Conservation (phyloP, 2,329 filamentous ascomycete species). For the Sarocladium oryzae region DNA sequence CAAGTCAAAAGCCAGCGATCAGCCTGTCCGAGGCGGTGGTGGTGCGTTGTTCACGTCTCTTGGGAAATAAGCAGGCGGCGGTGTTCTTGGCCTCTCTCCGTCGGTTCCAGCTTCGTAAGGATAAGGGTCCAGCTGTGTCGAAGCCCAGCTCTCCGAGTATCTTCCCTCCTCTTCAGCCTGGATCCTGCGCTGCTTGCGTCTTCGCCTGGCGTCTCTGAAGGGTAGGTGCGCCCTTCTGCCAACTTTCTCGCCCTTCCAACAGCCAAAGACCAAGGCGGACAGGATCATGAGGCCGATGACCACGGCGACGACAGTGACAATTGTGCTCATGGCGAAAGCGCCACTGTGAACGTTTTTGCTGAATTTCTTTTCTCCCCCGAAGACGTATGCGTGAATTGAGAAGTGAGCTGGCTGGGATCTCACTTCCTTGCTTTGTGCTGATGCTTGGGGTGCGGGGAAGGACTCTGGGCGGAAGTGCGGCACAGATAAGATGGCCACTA, state of each 20-base stretch:
- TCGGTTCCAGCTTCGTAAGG: neutral
- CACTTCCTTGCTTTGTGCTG: too few relatives aligned
- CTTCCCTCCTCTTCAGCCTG: neutral
- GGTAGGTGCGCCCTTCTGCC: neutral
- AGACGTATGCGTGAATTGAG: neutral
- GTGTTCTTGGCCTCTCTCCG: neutral
- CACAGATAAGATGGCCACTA: neutral
- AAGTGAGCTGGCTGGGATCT: neutral
- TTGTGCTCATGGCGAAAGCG: neutral
- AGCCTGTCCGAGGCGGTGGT: neutral
- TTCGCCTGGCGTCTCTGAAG: neutral
- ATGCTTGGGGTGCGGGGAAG: conserved; percentile 5
- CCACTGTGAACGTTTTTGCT: neutral
- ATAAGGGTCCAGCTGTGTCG: neutral
- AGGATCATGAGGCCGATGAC: neutral
- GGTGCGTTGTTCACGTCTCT: neutral
- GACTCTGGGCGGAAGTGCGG: neutral
- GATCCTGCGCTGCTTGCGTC: neutral
- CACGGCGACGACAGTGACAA: neutral
- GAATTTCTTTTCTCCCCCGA: too few relatives aligned
- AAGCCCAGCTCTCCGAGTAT: conserved; percentile 1
- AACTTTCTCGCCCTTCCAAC: conserved; percentile 7
- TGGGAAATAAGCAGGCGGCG: conserved; percentile 2
- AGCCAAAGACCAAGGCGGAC: neutral
- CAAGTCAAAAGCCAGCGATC: too few relatives aligned